These are phyloP conservation scores for Botryobasidium botryosum DNA, from an alignment of 768 basidiomycete genomes.

Conservation along the genomic window DNA sequence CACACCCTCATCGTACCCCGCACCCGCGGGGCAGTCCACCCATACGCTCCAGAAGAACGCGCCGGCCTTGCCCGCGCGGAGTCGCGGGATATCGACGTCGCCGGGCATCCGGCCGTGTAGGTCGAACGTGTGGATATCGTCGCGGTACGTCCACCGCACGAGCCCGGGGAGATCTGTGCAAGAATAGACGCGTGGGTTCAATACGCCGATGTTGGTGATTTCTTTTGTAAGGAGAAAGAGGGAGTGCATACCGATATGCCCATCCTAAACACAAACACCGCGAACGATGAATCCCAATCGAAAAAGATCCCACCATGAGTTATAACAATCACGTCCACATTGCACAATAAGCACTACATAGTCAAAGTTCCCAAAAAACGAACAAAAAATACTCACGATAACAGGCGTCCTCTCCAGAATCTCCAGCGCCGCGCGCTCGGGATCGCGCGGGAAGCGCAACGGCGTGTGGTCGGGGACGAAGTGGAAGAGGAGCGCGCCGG, in stretches of 20 bases:
- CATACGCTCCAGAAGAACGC: slow-evolving; percentile 88
- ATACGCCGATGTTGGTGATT: slow-evolving; percentile 5
- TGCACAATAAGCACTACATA: too few relatives aligned
- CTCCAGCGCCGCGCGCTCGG: not conserved
- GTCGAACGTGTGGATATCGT: slow-evolving; percentile 64
- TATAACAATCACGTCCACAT: too few relatives aligned
- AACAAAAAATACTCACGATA: not conserved
- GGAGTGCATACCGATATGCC: slow-evolving; percentile 59
- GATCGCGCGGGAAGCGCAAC: not conserved
- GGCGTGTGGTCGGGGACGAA: not conserved
- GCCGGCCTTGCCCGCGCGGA: slow-evolving; percentile 67
- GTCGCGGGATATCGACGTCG: slow-evolving; percentile 80
- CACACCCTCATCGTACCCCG: slow-evolving; percentile 26
- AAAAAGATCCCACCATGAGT: too few relatives aligned
- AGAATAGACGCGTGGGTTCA: not conserved
- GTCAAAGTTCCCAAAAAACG: too few relatives aligned
- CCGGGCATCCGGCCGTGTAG: slow-evolving; percentile 36
- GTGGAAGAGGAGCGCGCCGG: not conserved
- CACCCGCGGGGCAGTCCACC: slow-evolving; percentile 35
- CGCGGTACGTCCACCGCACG: slow-evolving; percentile 39
- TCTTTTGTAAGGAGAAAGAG: too few relatives aligned
- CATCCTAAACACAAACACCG: slow-evolving; percentile 30
- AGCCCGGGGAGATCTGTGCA: slow-evolving; percentile 50
- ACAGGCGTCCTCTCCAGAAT: not conserved
- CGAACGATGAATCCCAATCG: too few relatives aligned